These are phyloP conservation scores for Cryptosporidium andersoni DNA, from an alignment of 169 alveolate species.

Conservation along the genomic window DNA sequence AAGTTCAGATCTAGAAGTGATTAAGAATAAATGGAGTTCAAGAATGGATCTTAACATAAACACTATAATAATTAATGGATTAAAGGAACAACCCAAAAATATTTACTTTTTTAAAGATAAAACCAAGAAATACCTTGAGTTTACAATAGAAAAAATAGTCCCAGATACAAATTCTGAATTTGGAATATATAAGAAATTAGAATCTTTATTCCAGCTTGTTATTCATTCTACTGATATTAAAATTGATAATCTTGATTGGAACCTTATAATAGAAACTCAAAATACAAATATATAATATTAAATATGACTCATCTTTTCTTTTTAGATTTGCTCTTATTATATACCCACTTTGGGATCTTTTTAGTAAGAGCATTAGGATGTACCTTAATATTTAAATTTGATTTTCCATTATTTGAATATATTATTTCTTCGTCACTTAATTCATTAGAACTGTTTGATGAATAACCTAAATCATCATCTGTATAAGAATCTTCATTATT, in stretches of 20 bases:
- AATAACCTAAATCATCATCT: not conserved
- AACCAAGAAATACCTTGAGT: no score
- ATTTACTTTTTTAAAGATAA: no score
- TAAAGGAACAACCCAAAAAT: no score
- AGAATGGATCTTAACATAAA: constrained; percentile 31
- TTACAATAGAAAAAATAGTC: no score
- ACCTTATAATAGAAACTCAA: not conserved
- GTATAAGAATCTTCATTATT: not conserved
- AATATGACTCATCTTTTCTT: constrained; percentile 11
- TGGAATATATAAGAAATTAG: no score
- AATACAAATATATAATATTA: no score
- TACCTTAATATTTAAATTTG: not conserved
- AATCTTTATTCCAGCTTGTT: not conserved
- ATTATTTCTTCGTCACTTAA: not conserved
- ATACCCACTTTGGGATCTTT: constrained; percentile 52
- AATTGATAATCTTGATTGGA: constrained; percentile 11
- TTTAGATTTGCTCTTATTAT: constrained; percentile 16
- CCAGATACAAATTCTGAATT: no score
- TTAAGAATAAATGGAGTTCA: constrained; percentile 35
- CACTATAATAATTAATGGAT: constrained; percentile 3
- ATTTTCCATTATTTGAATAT: not conserved
- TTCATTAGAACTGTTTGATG: not conserved
- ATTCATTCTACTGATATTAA: not conserved
- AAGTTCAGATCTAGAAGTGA: constrained; percentile 9
- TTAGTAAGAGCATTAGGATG: not conserved